Base-by-base conservation (phyloP, 2,329 filamentous ascomycete genomes). In the Paradendryphiella salina region DNA sequence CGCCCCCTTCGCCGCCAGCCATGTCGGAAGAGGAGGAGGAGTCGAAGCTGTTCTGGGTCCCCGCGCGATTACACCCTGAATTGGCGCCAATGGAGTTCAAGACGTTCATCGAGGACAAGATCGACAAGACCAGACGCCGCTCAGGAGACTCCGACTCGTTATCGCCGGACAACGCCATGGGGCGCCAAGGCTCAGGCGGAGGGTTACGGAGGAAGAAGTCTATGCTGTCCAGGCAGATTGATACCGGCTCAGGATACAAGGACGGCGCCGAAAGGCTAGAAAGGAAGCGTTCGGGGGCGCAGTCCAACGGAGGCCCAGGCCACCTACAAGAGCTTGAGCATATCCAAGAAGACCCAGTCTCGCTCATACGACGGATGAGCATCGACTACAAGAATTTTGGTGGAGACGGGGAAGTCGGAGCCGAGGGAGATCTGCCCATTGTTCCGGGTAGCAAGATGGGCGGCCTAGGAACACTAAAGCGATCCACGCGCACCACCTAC, bases 11-110 rank as follows among this genome's bases (percentile, higher is more conserved):
- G 14, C 89, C 89, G 1, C 85, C 80, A 2, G 83, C 73, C 32
- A 59, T 85, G 26, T 82, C 84, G 53, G 88, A 90, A 56, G 91
- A 96, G 70, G 88, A 91, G 63, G 93, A 97, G 63, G 93, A 97
- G 6, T 91, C 92, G 2, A 84, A 91, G 56, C 76, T 97, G 52
- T 89, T 97, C 60, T 99, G 94, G 94, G 94, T 99, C 5, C 94
- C 94, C 4, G 94, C 94, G 18, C 85, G 91, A 51, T 82, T 99
- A 21, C 94, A 99, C 65, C 94, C 94, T 0, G 94, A 99, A 73
- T 79, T 99, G 40, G 94, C 94, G 2, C 94, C 94, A 1, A 91
- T 89, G 67, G 94, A 96, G 63, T 99, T 97, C 79, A 96, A 96
- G 74, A 93, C 88, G 1, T 99, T 97, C 62, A 82, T 99, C 2